Percentiles rank a stretch among this genome's conserved stretches.
phyloP scores from a whole-genome alignment of 192 early-diverging fungal genomes.

The Coemansia reversa region DNA sequence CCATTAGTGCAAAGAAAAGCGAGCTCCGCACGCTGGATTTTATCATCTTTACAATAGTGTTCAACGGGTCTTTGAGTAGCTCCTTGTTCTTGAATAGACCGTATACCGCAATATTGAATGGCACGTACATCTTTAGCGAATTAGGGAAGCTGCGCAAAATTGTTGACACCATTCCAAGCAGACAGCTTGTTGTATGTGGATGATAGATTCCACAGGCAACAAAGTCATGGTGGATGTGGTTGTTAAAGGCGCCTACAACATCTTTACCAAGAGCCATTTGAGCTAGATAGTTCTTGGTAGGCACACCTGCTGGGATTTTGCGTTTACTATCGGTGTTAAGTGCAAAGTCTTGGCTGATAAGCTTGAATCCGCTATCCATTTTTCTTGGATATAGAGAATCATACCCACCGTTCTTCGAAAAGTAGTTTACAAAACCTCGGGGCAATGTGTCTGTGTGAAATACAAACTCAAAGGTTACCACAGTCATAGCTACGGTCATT shows the following conservation, averaged over 20 bases:
- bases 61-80: conserved; percentile 55
- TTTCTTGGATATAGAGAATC: conserved; percentile 27
- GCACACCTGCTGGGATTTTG: conserved; percentile 48
- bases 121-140: conserved; percentile 61
- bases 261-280: conserved; percentile 57
- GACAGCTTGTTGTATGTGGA: conserved; percentile 58
- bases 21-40: conserved; percentile 60
- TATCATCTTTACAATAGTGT: conserved; percentile 54
- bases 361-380: conserved; percentile 10
- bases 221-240: conserved; percentile 54
- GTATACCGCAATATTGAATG: conserved; percentile 59
- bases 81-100: conserved; percentile 56
- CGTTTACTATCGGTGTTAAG: neutral
- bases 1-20: conserved; percentile 60
- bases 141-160: conserved; percentile 55
- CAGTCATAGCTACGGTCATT: conserved; percentile 25
- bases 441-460: conserved; percentile 61
- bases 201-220: conserved; percentile 64
- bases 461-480: conserved; percentile 54
- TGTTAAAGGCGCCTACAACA: conserved; percentile 49
- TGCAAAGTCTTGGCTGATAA: conserved; percentile 13
- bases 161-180: conserved; percentile 35
- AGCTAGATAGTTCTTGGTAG: conserved; percentile 57
- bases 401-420: conserved; percentile 45
- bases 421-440: conserved; percentile 58